Evolutionary conservation across 2,329 filamentous ascomycete genomes (phyloP).

Genomic region (Blastomyces parvus): DNA sequence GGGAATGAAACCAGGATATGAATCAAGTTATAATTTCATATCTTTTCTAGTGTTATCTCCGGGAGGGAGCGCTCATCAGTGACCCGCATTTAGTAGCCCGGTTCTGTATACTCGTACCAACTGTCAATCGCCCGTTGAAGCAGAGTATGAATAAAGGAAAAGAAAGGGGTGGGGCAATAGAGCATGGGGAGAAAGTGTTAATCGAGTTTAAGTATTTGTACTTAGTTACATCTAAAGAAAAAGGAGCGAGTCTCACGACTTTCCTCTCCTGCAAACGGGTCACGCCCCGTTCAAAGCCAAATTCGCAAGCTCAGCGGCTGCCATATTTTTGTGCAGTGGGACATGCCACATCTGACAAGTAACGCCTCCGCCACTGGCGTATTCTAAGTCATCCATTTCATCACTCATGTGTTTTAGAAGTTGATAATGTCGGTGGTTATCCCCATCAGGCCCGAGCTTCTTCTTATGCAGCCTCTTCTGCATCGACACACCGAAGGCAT

Average conservation of each 20-base stretch:
- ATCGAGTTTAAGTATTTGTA: not conserved
- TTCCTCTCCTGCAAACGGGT: not conserved
- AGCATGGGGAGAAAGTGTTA: not conserved
- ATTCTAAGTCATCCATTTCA: constrained; percentile 4
- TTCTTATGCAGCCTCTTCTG: not conserved
- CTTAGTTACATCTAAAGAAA: not conserved
- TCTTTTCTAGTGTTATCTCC: not conserved
- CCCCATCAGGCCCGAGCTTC: not conserved
- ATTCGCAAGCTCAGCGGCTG: not conserved
- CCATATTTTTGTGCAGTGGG: not conserved
- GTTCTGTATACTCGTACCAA: not conserved
- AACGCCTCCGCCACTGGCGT: not conserved
- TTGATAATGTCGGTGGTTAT: not conserved
- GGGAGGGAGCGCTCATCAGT: not conserved
- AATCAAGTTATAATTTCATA: not conserved
- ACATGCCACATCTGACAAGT: constrained; percentile 8
- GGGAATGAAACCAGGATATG: not conserved
- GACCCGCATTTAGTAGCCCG: not conserved
- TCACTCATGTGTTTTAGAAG: not conserved
- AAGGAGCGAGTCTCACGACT: not conserved
- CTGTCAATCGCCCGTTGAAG: not conserved
- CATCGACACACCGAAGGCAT: not conserved
- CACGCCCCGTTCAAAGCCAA: constrained; percentile 4
- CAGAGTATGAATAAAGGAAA: not conserved
- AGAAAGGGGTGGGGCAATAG: not conserved